Conservation (phyloP, 2,329 filamentous ascomycete genomes). For the Endoconidiophora laricicola region DNA sequence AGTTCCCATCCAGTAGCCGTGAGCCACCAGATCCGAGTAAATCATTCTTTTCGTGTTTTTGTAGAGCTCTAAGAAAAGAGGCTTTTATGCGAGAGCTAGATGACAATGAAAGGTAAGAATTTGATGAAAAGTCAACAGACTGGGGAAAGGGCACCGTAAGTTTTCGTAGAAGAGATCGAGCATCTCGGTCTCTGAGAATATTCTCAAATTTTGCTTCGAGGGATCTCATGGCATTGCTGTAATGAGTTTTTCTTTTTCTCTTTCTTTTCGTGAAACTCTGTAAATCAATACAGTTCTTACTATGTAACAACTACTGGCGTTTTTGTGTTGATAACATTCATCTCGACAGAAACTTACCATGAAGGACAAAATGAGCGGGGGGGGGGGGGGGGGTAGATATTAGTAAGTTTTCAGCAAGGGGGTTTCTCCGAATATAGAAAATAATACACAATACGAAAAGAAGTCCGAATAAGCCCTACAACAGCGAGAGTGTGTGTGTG, state of each 20-base stretch:
- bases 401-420: no score
- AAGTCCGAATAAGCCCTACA: no score
- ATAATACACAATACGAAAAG: no score
- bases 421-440: no score
- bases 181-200: neutral
- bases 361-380: no score
- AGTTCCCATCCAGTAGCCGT: slow-evolving; percentile 36
- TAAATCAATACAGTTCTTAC: no score
- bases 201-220: slow-evolving; percentile 1
- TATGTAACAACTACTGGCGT: no score
- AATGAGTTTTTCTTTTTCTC: neutral
- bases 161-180: neutral
- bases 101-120: slow-evolving; percentile 66
- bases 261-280: no score
- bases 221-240: neutral
- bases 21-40: slow-evolving; percentile 35
- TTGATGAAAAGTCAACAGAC: slow-evolving; percentile 57
- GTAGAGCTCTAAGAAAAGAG: slow-evolving; percentile 42
- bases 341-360: no score
- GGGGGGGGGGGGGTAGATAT: no score
- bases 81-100: slow-evolving; percentile 29
- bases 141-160: neutral
- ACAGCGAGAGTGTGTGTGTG: no score
- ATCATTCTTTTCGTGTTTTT: slow-evolving; percentile 16
- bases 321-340: no score